phyloP scores from a whole-genome alignment of 2,329 filamentous ascomycete species.

The Ophiocordyceps camponoti-rufipedis region DNA sequence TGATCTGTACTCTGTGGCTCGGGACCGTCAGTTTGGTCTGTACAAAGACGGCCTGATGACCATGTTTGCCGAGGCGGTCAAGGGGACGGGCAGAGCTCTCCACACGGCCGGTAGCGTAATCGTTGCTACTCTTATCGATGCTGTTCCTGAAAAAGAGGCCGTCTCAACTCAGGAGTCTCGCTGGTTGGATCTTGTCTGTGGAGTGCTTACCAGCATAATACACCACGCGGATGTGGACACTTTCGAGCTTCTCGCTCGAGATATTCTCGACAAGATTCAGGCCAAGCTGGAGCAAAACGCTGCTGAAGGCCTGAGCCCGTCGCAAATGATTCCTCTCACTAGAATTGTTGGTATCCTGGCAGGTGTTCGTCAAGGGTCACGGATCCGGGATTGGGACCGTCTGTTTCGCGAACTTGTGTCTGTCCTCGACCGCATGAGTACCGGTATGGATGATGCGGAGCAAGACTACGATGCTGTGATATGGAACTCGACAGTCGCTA shows the following conservation, averaged over 20 bases:
- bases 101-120: slow-evolving; percentile 41
- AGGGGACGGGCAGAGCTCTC: slow-evolving; percentile 39
- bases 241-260: slow-evolving; percentile 48
- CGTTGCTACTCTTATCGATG: slow-evolving; percentile 30
- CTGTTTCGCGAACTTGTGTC: slow-evolving; percentile 38
- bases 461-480: slow-evolving; percentile 16
- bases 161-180: slow-evolving; percentile 24
- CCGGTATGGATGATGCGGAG: slow-evolving; percentile 14
- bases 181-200: slow-evolving; percentile 51
- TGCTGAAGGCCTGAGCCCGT: slow-evolving; percentile 4
- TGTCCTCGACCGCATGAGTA: slow-evolving; percentile 30
- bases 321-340: slow-evolving; percentile 28
- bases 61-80: slow-evolving; percentile 70
- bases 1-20: slow-evolving; percentile 39
- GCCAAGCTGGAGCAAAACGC: slow-evolving; percentile 15
- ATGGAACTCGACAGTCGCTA: slow-evolving; percentile 41
- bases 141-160: slow-evolving; percentile 31
- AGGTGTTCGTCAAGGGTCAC: slow-evolving; percentile 66
- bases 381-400: slow-evolving; percentile 53
- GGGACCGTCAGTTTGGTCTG: slow-evolving; percentile 40
- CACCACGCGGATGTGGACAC: slow-evolving; percentile 64
- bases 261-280: slow-evolving; percentile 34
- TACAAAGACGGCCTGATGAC: slow-evolving; percentile 85
- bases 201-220: slow-evolving; percentile 62
- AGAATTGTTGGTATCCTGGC: slow-evolving; percentile 48